Conservation (phyloP, 225 moss, liverwort and hornwort genomes). For the Takakia lepidozioides region DNA sequence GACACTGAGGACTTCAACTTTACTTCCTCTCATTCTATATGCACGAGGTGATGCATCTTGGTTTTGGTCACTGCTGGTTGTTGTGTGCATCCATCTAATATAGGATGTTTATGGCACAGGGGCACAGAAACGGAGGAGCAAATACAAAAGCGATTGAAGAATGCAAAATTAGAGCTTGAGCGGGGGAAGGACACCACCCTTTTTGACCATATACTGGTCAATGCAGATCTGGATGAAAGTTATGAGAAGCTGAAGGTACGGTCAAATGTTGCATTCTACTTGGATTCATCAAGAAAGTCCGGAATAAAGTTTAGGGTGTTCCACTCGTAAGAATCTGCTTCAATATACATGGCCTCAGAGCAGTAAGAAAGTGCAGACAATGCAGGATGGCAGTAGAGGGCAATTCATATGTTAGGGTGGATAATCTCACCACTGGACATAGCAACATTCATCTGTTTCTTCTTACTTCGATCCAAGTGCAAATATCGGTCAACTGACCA, state of each 20-base stretch:
- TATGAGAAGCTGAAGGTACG: conserved; percentile 68
- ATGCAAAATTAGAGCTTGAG: conserved; percentile 74
- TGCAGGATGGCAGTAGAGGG: too few relatives aligned
- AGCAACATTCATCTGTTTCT: neutral
- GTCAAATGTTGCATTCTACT: neutral
- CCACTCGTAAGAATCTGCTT: too few relatives aligned
- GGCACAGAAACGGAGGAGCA: conserved; percentile 93
- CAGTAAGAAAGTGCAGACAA: neutral
- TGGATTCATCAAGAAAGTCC: too few relatives aligned
- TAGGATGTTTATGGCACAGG: conserved; percentile 36
- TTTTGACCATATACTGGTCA: conserved; percentile 75
- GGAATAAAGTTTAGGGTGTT: too few relatives aligned
- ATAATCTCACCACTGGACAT: too few relatives aligned
- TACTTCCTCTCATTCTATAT: too few relatives aligned
- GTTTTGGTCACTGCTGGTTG: conserved; percentile 47
- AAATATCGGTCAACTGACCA: neutral
- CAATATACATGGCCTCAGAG: too few relatives aligned
- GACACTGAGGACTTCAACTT: too few relatives aligned
- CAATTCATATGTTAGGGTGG: too few relatives aligned
- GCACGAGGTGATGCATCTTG: too few relatives aligned
- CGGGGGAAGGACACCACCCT: conserved; percentile 56
- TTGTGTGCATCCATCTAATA: too few relatives aligned
- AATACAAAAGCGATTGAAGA: conserved; percentile 69
- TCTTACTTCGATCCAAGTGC: neutral
- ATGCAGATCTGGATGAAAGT: conserved; percentile 67